Evolutionary conservation across 139 green algal species (phyloP), one percentile per base, ranked within the genome.

Genomic region (Picochlorum sp.): DNA sequence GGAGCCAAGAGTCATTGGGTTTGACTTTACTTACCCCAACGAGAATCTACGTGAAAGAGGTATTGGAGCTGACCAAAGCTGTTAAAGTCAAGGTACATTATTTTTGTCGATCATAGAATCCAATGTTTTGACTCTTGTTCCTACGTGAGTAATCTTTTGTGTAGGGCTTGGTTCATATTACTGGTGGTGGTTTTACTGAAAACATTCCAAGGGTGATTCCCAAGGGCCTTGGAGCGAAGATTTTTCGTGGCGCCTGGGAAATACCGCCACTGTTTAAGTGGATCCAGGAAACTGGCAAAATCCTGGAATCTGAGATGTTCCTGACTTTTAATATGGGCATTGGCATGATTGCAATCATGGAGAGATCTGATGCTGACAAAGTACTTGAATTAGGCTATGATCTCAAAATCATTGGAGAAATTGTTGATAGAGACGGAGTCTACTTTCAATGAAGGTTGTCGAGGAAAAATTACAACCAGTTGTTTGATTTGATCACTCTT

Each of bases 291-390:
- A 72, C 70, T 13, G 85, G 84, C 52, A 84, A 85, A 29, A 81
- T 98, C 30, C 59, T 66, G 1, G 72, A 86, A 2, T 57, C 67
- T 2, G 92, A 98, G 76, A 98, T 98, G 91, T 86, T 85, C 63
- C 77, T 86, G 26, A 98, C 93, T 1, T 98, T 98, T 85, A 98
- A 98, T 81, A 90, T 95, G 82, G 91, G 91, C 12, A 76, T 98
- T 30, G 91, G 91, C 35, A 85, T 98, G 75, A 66, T 97, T 10
- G 56, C 89, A 31, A 80, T 97, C 18, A 80, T 97, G 41, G 56
- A 70, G 1, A 33, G 50, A 4, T 47, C 37, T 1, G 39, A 86
- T 13, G 85, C 82, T 8, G 76, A 77, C 7, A 57, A 45, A 25
- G 68, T 64, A 4, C 43, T 75, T 56, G 37, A 58, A 4, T 50